Percentiles rank a stretch among this genome's conserved stretches.
These are phyloP conservation scores for Tulasnella sp. DNA, from an alignment of 768 basidiomycete genomes.

Conservation along the genomic window DNA sequence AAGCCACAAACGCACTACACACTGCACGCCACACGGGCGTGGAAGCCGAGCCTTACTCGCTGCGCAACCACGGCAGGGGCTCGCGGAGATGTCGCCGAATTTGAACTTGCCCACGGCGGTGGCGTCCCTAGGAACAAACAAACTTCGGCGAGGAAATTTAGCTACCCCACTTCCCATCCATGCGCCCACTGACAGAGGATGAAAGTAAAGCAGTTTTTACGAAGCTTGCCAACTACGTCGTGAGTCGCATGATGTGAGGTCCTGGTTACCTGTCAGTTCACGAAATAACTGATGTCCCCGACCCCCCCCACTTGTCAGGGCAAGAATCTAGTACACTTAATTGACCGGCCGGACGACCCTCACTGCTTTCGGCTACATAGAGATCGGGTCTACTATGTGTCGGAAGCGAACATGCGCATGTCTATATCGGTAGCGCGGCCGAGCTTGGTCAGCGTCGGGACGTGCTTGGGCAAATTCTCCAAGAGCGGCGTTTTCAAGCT, in stretches of 20 bases:
- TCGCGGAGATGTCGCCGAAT: background rate
- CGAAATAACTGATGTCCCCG: background rate
- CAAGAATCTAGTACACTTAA: slow-evolving; percentile 91
- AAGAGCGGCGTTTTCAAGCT: slow-evolving; percentile 98
- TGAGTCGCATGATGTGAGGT: slow-evolving; percentile 41
- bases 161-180: slow-evolving; percentile 37
- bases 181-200: slow-evolving; percentile 95
- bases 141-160: background rate
- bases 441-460: slow-evolving; percentile 88
- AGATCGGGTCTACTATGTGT: slow-evolving; percentile 95
- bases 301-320: slow-evolving; percentile 51
- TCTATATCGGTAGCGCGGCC: slow-evolving; percentile 88
- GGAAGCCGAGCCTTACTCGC: background rate
- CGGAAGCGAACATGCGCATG: slow-evolving; percentile 89
- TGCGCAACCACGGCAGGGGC: background rate
- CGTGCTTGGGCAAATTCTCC: slow-evolving; percentile 96
- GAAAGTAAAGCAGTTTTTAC: slow-evolving; percentile 95
- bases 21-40: background rate
- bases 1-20: background rate
- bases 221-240: slow-evolving; percentile 96
- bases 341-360: slow-evolving; percentile 90
- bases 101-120: background rate
- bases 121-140: background rate
- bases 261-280: background rate
- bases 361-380: slow-evolving; percentile 94